phyloP scores from a whole-genome alignment of 768 basidiomycete species.

The Naganishia antarctica region DNA sequence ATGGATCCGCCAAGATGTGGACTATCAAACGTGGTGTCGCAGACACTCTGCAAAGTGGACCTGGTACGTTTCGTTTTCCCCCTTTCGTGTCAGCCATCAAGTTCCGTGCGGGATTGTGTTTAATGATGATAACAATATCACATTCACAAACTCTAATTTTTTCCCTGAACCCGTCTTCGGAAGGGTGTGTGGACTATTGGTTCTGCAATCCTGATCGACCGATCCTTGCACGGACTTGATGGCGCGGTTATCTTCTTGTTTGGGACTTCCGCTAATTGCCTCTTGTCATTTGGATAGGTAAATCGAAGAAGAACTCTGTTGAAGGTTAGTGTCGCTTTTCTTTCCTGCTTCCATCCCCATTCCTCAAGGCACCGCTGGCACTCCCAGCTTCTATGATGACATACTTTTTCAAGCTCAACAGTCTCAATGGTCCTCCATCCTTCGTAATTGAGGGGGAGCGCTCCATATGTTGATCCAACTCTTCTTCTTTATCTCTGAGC shows the following conservation, averaged over 20 bases:
- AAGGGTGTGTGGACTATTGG: constrained; percentile 38
- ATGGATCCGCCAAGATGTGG: constrained; percentile 78
- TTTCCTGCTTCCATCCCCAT: constrained; percentile 4
- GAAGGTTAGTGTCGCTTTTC: constrained; percentile 39
- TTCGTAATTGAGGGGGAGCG: constrained; percentile 27
- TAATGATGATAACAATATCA: constrained; percentile 43
- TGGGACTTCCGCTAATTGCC: constrained; percentile 1
- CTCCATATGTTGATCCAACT: constrained; percentile 40
- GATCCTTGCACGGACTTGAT: not conserved
- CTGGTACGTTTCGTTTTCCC: constrained; percentile 54
- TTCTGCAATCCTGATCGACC: constrained; percentile 50
- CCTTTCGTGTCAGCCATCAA: constrained; percentile 9
- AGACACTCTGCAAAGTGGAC: constrained; percentile 53
- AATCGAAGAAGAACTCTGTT: constrained; percentile 33
- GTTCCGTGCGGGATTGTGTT: not conserved
- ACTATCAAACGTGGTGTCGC: constrained; percentile 54
- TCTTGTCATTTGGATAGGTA: constrained; percentile 32
- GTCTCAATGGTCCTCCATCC: constrained; percentile 39
- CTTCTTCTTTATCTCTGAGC: constrained; percentile 49
- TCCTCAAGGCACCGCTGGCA: constrained; percentile 4
- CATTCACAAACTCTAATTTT: constrained; percentile 47
- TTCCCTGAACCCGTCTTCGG: constrained; percentile 33
- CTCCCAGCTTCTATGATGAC: constrained; percentile 39
- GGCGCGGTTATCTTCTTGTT: not conserved
- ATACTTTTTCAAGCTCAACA: constrained; percentile 50